phyloP scores from a whole-genome alignment of 441 rosid genomes.

The Bocquillonia castaneifolia region DNA sequence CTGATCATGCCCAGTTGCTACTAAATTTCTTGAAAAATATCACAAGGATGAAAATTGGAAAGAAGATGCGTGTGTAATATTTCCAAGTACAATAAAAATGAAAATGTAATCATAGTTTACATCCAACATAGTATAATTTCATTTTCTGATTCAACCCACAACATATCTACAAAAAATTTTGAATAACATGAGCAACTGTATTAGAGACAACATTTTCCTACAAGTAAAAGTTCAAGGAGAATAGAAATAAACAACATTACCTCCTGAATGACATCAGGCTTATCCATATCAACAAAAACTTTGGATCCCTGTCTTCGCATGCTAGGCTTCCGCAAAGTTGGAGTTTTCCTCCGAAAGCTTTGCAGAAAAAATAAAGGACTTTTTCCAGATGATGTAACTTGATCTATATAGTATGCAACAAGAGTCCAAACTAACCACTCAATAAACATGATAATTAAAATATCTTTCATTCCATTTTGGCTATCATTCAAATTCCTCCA shows the following conservation, averaged over 20 bases:
- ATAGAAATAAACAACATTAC: slow-evolving; percentile 35
- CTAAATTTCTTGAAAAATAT: neutral
- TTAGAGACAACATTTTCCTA: neutral
- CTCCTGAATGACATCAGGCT: slow-evolving; percentile 82
- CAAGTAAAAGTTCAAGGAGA: neutral
- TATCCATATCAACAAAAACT: slow-evolving; percentile 70
- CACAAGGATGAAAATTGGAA: neutral
- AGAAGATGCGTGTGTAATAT: neutral
- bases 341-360: slow-evolving; percentile 40
- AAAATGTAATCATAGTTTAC: neutral
- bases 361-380: slow-evolving; percentile 53
- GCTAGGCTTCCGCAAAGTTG: slow-evolving; percentile 42
- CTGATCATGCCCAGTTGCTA: neutral
- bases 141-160: neutral
- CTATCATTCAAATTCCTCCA: slow-evolving; percentile 63
- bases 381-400: slow-evolving; percentile 54
- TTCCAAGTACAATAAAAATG: neutral
- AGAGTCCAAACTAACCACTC: slow-evolving; percentile 71
- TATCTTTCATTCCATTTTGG: slow-evolving; percentile 66
- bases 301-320: slow-evolving; percentile 55
- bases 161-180: neutral
- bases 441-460: slow-evolving; percentile 57
- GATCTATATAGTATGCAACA: slow-evolving; percentile 68
- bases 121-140: neutral
- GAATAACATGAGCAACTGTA: neutral